A percentile compares a stretch with the other conserved stretches of the same genome.
Evolutionary conservation across 768 basidiomycete genomes (phyloP).

Genomic region (Scleroderma bovista): DNA sequence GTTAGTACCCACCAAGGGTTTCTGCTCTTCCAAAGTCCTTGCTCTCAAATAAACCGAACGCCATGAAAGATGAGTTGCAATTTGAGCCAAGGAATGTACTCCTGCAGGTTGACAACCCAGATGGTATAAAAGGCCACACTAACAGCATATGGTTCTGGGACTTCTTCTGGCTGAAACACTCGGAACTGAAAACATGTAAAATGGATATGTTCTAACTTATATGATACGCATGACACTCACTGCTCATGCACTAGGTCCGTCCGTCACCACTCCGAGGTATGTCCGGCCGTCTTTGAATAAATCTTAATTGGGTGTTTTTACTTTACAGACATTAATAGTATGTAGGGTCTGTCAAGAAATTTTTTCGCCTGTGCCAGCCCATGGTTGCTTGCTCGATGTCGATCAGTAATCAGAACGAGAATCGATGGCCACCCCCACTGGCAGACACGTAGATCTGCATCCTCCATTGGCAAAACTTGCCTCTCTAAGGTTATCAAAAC

Average conservation of each 20-base stretch:
- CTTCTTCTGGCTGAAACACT: slow-evolving; percentile 25
- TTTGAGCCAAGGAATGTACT: slow-evolving; percentile 47
- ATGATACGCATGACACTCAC: slow-evolving; percentile 21
- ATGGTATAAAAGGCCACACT: slow-evolving; percentile 44
- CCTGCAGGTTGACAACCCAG: slow-evolving; percentile 44
- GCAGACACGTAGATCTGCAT: slow-evolving; percentile 26
- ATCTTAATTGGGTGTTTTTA: slow-evolving; percentile 35
- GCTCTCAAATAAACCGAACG: slow-evolving; percentile 39
- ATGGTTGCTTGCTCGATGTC: slow-evolving; percentile 31
- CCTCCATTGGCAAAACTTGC: slow-evolving; percentile 38
- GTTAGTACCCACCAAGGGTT: slow-evolving; percentile 30
- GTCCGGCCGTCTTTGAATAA: slow-evolving; percentile 20
- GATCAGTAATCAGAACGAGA: background rate
- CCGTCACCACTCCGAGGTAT: slow-evolving; percentile 33
- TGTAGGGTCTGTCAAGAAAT: background rate
- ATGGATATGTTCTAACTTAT: background rate
- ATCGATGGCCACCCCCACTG: slow-evolving; percentile 30
- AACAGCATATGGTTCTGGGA: slow-evolving; percentile 29
- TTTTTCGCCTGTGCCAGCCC: slow-evolving; percentile 35
- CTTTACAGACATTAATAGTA: background rate
- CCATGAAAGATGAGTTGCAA: slow-evolving; percentile 32
- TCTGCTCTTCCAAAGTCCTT: slow-evolving; percentile 42
- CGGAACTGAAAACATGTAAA: slow-evolving; percentile 24
- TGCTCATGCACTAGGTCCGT: slow-evolving; percentile 32
- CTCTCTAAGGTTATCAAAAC: no score